Conservation (phyloP, 2,329 filamentous ascomycete species). For the Colletotrichum sp. region DNA sequence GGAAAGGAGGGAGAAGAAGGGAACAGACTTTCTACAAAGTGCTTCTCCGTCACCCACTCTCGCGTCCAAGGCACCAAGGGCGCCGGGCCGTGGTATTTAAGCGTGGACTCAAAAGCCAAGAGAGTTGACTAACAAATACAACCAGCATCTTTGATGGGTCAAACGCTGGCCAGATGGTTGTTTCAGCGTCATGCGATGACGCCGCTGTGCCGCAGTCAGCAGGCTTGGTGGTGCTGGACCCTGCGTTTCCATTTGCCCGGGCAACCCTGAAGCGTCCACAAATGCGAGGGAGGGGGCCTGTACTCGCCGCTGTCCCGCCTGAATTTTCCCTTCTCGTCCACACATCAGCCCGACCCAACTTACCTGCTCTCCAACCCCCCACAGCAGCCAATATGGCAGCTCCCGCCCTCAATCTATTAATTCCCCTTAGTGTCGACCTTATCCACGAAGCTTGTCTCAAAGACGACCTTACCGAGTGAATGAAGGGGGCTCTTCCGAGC, state of each 20-base stretch:
- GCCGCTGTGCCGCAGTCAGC: background rate
- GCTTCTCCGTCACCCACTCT: background rate
- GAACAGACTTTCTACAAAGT: background rate
- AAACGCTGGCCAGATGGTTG: conserved; percentile 15
- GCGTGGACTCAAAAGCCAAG: background rate
- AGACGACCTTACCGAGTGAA: background rate
- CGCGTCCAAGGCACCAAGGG: background rate
- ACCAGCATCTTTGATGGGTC: conserved; percentile 1
- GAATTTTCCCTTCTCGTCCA: background rate
- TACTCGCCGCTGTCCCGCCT: background rate
- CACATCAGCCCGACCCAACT: background rate
- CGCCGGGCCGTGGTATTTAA: background rate
- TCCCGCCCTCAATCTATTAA: conserved; percentile 3
- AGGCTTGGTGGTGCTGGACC: conserved; percentile 1
- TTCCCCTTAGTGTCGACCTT: background rate
- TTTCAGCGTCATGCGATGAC: conserved; percentile 18
- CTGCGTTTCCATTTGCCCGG: background rate
- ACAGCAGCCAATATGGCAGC: conserved; percentile 1
- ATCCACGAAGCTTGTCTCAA: background rate
- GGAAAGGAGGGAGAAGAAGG: background rate
- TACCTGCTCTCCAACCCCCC: background rate
- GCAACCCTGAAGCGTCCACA: background rate
- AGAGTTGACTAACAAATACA: background rate
- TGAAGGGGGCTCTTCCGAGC: background rate
- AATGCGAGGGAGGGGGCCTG: background rate